Percentiles rank a stretch among this genome's conserved stretches.
These are phyloP conservation scores for Xylogone sp. DNA, from an alignment of 2,329 filamentous ascomycete species.

Conservation along the genomic window DNA sequence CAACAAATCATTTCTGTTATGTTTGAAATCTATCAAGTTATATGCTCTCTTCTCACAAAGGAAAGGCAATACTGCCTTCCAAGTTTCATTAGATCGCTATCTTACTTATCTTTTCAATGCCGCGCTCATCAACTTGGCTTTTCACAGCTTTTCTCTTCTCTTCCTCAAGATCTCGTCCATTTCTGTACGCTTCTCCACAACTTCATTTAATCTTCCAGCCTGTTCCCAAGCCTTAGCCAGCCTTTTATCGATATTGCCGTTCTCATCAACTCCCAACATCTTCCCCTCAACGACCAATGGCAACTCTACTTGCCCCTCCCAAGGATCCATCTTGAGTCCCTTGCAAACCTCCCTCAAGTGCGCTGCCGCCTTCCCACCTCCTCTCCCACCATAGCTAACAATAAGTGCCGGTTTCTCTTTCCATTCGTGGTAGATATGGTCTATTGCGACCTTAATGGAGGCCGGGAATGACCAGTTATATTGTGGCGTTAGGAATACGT, in stretches of 20 bases:
- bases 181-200: background rate
- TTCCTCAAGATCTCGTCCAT: background rate
- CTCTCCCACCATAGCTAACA: conserved; percentile 40
- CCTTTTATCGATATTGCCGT: conserved; percentile 26
- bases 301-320: conserved; percentile 25
- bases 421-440: conserved; percentile 45
- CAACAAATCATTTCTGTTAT: too few species aligned
- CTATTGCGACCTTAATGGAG: conserved; percentile 42
- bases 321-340: conserved; percentile 31
- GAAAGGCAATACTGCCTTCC: too few species aligned
- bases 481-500: conserved; percentile 38
- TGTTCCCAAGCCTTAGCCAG: conserved; percentile 4
- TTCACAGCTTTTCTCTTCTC: background rate
- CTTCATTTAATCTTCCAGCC: conserved; percentile 4
- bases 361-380: conserved; percentile 32
- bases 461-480: conserved; percentile 44
- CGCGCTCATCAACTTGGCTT: background rate
- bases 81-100: too few species aligned
- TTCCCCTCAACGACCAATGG: conserved; percentile 24
- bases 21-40: too few species aligned
- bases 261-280: conserved; percentile 12
- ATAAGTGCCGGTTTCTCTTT: conserved; percentile 39
- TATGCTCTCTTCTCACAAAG: too few species aligned
- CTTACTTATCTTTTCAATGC: too few species aligned
- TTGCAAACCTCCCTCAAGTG: conserved; percentile 31